Percentiles rank a stretch among this genome's conserved stretches.
phyloP scores from a whole-genome alignment of 305 asterid genomes.

The Solanum hybrid region DNA sequence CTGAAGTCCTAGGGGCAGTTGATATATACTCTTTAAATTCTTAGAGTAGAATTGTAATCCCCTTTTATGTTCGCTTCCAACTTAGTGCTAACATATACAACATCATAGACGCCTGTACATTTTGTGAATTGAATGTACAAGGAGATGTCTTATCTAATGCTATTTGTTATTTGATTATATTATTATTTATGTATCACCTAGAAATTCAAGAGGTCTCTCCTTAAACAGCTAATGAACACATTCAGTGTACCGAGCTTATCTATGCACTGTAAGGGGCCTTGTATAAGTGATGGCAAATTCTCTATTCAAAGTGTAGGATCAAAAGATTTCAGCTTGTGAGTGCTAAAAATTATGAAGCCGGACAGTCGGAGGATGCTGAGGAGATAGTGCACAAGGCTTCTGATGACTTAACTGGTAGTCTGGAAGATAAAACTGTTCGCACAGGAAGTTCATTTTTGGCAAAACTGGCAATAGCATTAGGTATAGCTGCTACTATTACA shows the following conservation, averaged over 20 bases:
- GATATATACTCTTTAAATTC: not conserved
- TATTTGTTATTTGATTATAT: not conserved
- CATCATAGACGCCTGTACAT: not conserved
- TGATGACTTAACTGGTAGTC: conserved; percentile 16
- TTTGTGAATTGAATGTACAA: not conserved
- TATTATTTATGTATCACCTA: not conserved
- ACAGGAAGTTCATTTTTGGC: conserved; percentile 41
- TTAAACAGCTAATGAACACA: not conserved
- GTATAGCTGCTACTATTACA: conserved; percentile 58
- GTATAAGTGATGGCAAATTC: not conserved
- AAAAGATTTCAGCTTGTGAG: conserved; percentile 29
- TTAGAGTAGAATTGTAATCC: not conserved
- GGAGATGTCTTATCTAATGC: not conserved
- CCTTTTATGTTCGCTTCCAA: not conserved
- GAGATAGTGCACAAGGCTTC: conserved; percentile 22
- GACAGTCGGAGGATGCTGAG: conserved; percentile 16
- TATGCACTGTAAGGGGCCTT: not conserved
- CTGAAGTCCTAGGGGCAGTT: not conserved
- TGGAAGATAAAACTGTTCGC: conserved; percentile 20
- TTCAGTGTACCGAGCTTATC: not conserved
- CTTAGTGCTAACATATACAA: not conserved
- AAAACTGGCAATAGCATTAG: conserved; percentile 48
- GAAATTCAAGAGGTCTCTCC: not conserved
- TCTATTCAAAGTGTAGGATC: conserved; percentile 23
- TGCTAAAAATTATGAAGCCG: conserved; percentile 23